These are phyloP conservation scores for Rhizopus sp. DNA, from an alignment of 371 early-diverging fungal genomes.

Conservation along the genomic window DNA sequence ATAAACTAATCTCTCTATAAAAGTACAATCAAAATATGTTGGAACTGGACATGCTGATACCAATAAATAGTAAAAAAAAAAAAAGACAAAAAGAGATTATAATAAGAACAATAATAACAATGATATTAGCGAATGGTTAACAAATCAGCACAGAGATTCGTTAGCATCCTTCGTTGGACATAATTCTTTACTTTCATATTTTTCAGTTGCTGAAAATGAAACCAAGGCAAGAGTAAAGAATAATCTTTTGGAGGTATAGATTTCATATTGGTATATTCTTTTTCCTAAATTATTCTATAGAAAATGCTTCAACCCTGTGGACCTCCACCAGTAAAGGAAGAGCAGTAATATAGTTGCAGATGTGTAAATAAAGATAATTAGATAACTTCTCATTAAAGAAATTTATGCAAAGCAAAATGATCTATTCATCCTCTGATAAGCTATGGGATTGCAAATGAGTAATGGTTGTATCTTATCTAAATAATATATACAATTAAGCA, in stretches of 20 bases:
- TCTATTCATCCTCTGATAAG: background rate
- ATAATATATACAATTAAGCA: too few species aligned
- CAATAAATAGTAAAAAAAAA: constrained; percentile 69
- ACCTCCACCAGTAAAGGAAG: constrained; percentile 62
- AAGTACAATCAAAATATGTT: constrained; percentile 86
- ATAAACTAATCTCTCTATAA: constrained; percentile 1
- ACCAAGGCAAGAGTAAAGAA: constrained; percentile 72
- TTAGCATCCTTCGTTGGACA: constrained; percentile 83
- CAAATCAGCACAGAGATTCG: constrained; percentile 84
- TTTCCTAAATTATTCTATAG: constrained; percentile 30
- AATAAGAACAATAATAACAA: background rate
- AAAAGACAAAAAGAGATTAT: background rate
- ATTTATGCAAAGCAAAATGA: background rate
- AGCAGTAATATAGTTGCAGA: constrained; percentile 26
- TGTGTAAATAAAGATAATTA: background rate
- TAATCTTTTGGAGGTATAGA: constrained; percentile 72
- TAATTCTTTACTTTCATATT: constrained; percentile 69
- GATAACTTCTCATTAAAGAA: background rate
- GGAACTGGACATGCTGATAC: constrained; percentile 96
- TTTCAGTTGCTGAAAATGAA: constrained; percentile 88
- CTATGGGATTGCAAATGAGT: too few species aligned
- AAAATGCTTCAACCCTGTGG: constrained; percentile 85
- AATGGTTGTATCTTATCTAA: too few species aligned
- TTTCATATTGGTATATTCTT: background rate
- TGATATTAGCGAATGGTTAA: constrained; percentile 76